These are phyloP conservation scores for Neurospora sp. DNA, from an alignment of 495 filamentous ascomycete genomes.

Conservation along the genomic window DNA sequence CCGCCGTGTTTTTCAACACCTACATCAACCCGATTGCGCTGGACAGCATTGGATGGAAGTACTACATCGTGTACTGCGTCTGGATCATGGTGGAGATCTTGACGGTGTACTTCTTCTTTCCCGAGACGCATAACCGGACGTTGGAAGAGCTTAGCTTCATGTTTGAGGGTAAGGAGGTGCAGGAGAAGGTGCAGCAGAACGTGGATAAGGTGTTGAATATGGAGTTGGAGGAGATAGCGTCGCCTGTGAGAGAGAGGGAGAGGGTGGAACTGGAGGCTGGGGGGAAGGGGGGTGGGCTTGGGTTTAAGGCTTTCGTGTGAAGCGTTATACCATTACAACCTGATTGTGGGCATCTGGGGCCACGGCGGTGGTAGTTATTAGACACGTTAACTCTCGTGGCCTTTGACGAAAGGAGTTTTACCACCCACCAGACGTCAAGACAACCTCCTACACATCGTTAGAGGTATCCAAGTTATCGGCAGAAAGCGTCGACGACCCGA, in stretches of 20 bases:
- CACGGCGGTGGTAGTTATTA: too few species aligned
- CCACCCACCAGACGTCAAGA: too few species aligned
- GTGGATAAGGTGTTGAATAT: conserved; percentile 27
- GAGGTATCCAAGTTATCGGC: too few species aligned
- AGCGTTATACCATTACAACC: too few species aligned
- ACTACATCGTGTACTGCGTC: conserved; percentile 51
- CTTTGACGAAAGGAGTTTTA: too few species aligned
- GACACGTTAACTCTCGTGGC: too few species aligned
- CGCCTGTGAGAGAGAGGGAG: neutral
- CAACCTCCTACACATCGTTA: too few species aligned
- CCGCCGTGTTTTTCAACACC: conserved; percentile 42
- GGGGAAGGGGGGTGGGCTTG: too few species aligned
- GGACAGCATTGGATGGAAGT: conserved; percentile 47
- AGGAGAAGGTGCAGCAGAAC: conserved; percentile 23
- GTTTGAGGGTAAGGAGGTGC: conserved; percentile 30
- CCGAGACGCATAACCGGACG: conserved; percentile 49
- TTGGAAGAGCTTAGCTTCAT: conserved; percentile 34
- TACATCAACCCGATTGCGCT: conserved; percentile 58
- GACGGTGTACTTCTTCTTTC: conserved; percentile 50
- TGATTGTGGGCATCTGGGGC: too few species aligned
- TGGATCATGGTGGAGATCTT: conserved; percentile 46
- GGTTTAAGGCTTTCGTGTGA: too few species aligned
- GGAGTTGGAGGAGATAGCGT: conserved; percentile 13
- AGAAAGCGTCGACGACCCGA: too few species aligned
- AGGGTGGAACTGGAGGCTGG: too few species aligned